phyloP scores from a whole-genome alignment of 169 alveolate genomes.

The Plasmodium knowlesi region DNA sequence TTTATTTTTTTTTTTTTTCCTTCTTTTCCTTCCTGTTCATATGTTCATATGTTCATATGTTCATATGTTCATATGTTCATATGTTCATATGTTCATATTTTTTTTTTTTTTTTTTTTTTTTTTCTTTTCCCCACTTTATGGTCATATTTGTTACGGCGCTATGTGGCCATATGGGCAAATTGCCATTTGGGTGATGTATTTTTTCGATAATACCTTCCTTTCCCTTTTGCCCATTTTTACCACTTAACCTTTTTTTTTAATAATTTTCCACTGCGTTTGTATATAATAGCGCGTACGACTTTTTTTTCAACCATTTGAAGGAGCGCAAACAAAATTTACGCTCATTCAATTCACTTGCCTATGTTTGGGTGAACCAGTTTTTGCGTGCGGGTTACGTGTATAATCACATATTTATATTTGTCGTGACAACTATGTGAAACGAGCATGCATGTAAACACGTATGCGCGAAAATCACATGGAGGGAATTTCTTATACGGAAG shows the following conservation, averaged over 20 bases:
- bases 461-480: not conserved
- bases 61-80: no score
- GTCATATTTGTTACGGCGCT: not conserved
- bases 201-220: not conserved
- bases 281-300: not conserved
- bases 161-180: not conserved
- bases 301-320: not conserved
- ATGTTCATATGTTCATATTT: no score
- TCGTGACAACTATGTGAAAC: not conserved
- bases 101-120: no score
- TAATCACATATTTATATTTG: not conserved
- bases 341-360: not conserved
- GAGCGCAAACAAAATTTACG: not conserved
- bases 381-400: not conserved
- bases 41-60: no score
- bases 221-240: not conserved
- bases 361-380: not conserved
- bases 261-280: not conserved
- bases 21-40: not conserved
- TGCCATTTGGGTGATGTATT: not conserved
- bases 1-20: no score
- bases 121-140: not conserved
- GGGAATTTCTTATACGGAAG: not conserved
- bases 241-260: not conserved
- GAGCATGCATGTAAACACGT: not conserved